These are phyloP conservation scores for Harringtonia aguacate DNA, from an alignment of 2,329 filamentous ascomycete genomes.

Conservation along the genomic window DNA sequence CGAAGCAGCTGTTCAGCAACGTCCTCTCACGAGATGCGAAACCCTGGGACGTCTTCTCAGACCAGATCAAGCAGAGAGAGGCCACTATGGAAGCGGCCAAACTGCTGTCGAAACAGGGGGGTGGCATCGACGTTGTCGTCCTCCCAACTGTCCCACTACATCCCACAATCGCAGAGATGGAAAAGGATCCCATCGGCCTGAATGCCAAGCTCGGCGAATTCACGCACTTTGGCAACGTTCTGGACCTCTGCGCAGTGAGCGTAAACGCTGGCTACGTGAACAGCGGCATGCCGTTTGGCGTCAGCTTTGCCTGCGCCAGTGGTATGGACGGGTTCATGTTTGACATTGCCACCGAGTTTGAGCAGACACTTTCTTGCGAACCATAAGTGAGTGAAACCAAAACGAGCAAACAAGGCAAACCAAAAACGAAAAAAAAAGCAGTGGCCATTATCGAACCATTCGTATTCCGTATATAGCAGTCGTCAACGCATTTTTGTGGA, in stretches of 20 bases:
- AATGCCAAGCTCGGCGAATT: constrained; percentile 40
- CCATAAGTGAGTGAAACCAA: no score
- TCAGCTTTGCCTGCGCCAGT: constrained; percentile 28
- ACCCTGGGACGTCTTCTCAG: constrained; percentile 35
- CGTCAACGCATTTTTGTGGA: no score
- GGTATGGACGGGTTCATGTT: constrained; percentile 29
- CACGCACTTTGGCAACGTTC: constrained; percentile 44
- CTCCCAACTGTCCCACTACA: constrained; percentile 31
- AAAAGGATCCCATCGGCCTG: constrained; percentile 34
- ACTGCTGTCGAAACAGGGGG: background rate
- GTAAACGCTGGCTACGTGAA: constrained; percentile 30
- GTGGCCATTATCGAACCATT: no score
- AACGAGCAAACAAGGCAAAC: no score
- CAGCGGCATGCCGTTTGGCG: constrained; percentile 28
- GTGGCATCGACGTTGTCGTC: constrained; percentile 30
- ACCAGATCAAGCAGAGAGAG: constrained; percentile 32
- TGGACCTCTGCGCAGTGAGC: constrained; percentile 41
- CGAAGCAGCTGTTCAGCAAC: constrained; percentile 29
- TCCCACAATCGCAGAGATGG: constrained; percentile 34
- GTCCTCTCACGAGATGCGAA: constrained; percentile 25
- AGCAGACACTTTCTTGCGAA: no score
- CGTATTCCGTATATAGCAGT: no score
- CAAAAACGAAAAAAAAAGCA: no score
- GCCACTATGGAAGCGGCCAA: constrained; percentile 23
- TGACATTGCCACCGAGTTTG: constrained; percentile 17